Percentiles rank a stretch among this genome's conserved stretches.
phyloP scores from a whole-genome alignment of 176 grass and related monocot genomes.

The Olyra latifolia region DNA sequence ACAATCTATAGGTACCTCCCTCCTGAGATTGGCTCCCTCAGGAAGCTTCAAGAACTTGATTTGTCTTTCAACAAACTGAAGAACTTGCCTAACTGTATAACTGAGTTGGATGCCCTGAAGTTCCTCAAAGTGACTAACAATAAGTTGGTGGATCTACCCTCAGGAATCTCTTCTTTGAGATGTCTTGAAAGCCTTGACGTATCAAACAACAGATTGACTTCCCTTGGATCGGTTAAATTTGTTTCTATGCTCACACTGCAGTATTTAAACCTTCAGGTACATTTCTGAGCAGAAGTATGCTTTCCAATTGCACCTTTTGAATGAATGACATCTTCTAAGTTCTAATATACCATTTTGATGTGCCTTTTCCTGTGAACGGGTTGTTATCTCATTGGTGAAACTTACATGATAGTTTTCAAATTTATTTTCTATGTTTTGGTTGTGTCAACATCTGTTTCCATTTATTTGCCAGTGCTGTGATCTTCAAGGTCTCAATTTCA shows the following conservation, averaged over 20 bases:
- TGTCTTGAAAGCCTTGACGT: slow-evolving; percentile 82
- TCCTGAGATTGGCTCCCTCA: slow-evolving; percentile 80
- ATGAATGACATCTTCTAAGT: background rate
- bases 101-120: slow-evolving; percentile 58
- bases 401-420: slow-evolving; percentile 6
- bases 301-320: background rate
- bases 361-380: background rate
- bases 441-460: background rate
- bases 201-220: slow-evolving; percentile 91
- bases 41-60: slow-evolving; percentile 87
- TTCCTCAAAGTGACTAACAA: slow-evolving; percentile 91
- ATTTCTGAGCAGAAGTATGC: slow-evolving; percentile 8
- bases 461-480: background rate
- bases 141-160: slow-evolving; percentile 84
- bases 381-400: background rate
- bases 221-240: slow-evolving; percentile 70
- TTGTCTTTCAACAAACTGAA: slow-evolving; percentile 98
- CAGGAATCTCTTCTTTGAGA: slow-evolving; percentile 71
- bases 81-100: slow-evolving; percentile 82
- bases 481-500: background rate
- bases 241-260: slow-evolving; percentile 72
- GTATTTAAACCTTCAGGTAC: slow-evolving; percentile 96
- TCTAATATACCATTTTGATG: background rate
- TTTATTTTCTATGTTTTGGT: slow-evolving; percentile 23
- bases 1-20: slow-evolving; percentile 77